Evolutionary conservation across 148 eudicot species (phyloP).

Genomic region (Vaccinium vitisidaea): DNA sequence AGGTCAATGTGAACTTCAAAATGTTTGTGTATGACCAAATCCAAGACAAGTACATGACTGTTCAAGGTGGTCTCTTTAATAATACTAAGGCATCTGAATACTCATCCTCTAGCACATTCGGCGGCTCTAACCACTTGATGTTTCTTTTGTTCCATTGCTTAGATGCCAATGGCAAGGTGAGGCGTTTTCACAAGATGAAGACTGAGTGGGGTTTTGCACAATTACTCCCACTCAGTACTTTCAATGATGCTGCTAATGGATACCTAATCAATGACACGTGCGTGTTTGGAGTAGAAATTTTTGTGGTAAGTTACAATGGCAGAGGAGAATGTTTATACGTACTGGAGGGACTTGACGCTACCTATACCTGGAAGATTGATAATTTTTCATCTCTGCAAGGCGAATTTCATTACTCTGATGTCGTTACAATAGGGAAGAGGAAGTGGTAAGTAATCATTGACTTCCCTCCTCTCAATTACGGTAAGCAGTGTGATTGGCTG

Average conservation of each 20-base stretch:
- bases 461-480: not conserved
- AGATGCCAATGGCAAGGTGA: not conserved
- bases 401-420: not conserved
- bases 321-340: not conserved
- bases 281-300: not conserved
- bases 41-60: not conserved
- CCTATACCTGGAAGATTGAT: not conserved
- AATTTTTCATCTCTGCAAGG: not conserved
- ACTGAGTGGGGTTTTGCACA: not conserved
- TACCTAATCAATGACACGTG: not conserved
- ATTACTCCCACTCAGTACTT: conserved; percentile 7
- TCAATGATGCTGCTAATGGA: conserved; percentile 2
- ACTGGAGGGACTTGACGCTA: not conserved
- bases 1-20: not conserved
- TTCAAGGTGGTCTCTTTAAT: no score
- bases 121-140: no score
- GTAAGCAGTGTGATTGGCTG: not conserved
- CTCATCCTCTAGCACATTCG: no score
- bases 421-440: not conserved
- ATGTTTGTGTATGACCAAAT: not conserved
- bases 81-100: no score
- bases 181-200: not conserved
- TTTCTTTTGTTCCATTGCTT: not conserved
- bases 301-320: not conserved
- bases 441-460: not conserved